These are phyloP conservation scores for Pseudomassariella vexata DNA, from an alignment of 2,329 filamentous ascomycete genomes.

Conservation along the genomic window DNA sequence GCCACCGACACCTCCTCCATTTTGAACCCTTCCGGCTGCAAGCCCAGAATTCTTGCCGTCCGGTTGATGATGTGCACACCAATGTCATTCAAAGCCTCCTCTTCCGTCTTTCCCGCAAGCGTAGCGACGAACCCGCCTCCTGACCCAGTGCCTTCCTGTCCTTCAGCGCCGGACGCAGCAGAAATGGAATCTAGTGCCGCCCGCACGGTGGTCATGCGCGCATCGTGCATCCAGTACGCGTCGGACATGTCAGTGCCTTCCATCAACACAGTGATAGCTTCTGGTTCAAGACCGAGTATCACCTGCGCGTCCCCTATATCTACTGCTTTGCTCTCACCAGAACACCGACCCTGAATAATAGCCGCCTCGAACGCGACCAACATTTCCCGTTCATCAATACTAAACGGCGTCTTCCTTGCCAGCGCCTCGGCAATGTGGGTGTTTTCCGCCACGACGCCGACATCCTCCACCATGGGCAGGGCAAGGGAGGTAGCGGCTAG, in stretches of 20 bases:
- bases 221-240: constrained; percentile 6
- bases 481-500: constrained; percentile 1
- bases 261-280: constrained; percentile 2
- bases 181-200: not conserved
- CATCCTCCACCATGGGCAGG: constrained; percentile 7
- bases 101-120: not conserved
- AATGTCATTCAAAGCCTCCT: constrained; percentile 1
- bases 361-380: constrained; percentile 7
- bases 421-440: constrained; percentile 3
- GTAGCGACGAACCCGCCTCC: not conserved
- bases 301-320: constrained; percentile 7
- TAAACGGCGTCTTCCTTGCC: constrained; percentile 5
- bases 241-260: constrained; percentile 2
- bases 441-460: constrained; percentile 19
- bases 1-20: constrained; percentile 6
- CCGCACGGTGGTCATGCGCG: constrained; percentile 3
- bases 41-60: constrained; percentile 6
- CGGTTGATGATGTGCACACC: constrained; percentile 5
- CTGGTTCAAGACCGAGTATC: constrained; percentile 8
- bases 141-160: not conserved
- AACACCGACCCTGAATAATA: constrained; percentile 2
- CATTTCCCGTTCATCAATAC: constrained; percentile 9
- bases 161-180: not conserved
- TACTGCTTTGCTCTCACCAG: not conserved
- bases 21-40: constrained; percentile 5